These are phyloP conservation scores for Helichrysum umbraculigerum DNA, from an alignment of 129 eudicot species.

Conservation along the genomic window DNA sequence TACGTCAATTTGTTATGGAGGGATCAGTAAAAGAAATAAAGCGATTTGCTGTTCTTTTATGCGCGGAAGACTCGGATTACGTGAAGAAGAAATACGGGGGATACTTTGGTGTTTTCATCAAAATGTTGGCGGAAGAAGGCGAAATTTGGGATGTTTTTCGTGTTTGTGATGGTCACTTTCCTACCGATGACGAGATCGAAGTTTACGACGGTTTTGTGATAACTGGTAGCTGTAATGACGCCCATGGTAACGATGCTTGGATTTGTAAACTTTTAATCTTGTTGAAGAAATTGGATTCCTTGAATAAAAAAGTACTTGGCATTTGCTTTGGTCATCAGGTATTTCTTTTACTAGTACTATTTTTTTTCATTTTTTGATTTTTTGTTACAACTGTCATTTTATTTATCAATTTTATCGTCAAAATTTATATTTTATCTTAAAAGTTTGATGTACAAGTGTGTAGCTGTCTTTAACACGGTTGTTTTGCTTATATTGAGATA, in stretches of 20 bases:
- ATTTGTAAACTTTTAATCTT: slow-evolving; percentile 56
- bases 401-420: not conserved
- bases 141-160: slow-evolving; percentile 79
- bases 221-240: slow-evolving; percentile 89
- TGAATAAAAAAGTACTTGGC: slow-evolving; percentile 86
- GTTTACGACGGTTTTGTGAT: slow-evolving; percentile 79
- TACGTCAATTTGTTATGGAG: slow-evolving; percentile 15
- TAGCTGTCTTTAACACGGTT: slow-evolving; percentile 28
- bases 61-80: slow-evolving; percentile 89
- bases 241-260: slow-evolving; percentile 80
- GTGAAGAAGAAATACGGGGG: slow-evolving; percentile 89
- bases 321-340: slow-evolving; percentile 99
- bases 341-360: not conserved
- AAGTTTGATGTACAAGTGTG: slow-evolving; percentile 1
- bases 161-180: slow-evolving; percentile 66
- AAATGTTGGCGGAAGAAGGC: slow-evolving; percentile 87
- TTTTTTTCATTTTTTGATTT: not conserved
- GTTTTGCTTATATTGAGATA: slow-evolving; percentile 7
- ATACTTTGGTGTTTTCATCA: slow-evolving; percentile 78
- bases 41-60: slow-evolving; percentile 65
- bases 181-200: slow-evolving; percentile 57
- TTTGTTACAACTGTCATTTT: not conserved
- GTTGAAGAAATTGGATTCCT: slow-evolving; percentile 50
- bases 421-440: no score
- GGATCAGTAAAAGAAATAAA: slow-evolving; percentile 45